Conservation (phyloP, 1,284 basidiomycete genomes). For the Coniferiporia sulphurascens region DNA sequence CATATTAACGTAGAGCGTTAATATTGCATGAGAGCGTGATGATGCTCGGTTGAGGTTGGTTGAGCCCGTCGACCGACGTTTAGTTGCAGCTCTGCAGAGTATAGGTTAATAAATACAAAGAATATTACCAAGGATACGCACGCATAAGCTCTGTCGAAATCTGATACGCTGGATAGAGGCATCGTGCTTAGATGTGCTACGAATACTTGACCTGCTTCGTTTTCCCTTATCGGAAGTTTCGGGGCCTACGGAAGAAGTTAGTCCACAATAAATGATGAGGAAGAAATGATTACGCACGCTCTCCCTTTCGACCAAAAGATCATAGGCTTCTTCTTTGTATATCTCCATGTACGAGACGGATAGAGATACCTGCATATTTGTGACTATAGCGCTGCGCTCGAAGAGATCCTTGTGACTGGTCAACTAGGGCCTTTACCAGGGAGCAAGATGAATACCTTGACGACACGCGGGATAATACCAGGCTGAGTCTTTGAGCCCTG, state of each 20-base stretch:
- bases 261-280: neutral
- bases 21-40: slow-evolving; percentile 79
- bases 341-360: slow-evolving; percentile 79
- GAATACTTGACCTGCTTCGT: slow-evolving; percentile 69
- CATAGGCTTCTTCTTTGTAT: slow-evolving; percentile 83
- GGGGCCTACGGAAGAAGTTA: slow-evolving; percentile 44
- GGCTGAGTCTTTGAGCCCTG: slow-evolving; percentile 65
- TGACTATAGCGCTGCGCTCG: slow-evolving; percentile 17
- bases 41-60: slow-evolving; percentile 77
- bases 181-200: slow-evolving; percentile 64
- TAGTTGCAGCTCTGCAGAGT: slow-evolving; percentile 50
- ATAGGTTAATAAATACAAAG: neutral
- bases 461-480: slow-evolving; percentile 75
- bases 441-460: slow-evolving; percentile 42
- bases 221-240: slow-evolving; percentile 77
- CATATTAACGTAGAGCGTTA: slow-evolving; percentile 63
- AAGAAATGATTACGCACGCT: slow-evolving; percentile 39
- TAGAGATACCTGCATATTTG: slow-evolving; percentile 38
- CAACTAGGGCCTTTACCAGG: neutral
- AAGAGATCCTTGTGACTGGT: slow-evolving; percentile 25
- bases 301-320: slow-evolving; percentile 67
- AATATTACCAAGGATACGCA: slow-evolving; percentile 32
- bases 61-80: slow-evolving; percentile 74
- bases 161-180: slow-evolving; percentile 45
- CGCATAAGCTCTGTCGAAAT: slow-evolving; percentile 65